Percentiles rank a stretch among this genome's conserved stretches.
Evolutionary conservation across 768 basidiomycete genomes (phyloP).

Genomic region (Mycena epipterygia): DNA sequence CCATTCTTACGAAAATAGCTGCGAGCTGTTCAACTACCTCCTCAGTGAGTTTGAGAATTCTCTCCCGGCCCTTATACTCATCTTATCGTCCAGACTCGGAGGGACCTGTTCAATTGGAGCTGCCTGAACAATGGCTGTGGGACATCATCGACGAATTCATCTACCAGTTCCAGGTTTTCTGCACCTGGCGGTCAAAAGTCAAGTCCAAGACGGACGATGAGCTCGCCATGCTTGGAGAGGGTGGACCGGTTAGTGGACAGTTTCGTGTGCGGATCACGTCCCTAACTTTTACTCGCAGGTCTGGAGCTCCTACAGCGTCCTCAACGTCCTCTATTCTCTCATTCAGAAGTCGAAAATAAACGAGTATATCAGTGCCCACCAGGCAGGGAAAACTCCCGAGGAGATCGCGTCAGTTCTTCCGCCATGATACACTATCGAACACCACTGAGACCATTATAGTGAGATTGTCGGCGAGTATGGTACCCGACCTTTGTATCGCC

Average conservation of each 20-base stretch:
- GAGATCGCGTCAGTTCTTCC: conserved; percentile 81
- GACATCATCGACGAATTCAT: conserved; percentile 98
- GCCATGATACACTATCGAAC: neutral
- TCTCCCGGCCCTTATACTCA: conserved; percentile 2
- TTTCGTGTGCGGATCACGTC: conserved; percentile 10
- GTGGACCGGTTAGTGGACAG: conserved; percentile 65
- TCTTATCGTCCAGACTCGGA: conserved; percentile 79
- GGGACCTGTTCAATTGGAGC: conserved; percentile 91
- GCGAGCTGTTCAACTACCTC: conserved; percentile 97
- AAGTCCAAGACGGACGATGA: conserved; percentile 93
- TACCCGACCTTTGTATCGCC: conserved; percentile 88
- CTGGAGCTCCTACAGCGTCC: conserved; percentile 98
- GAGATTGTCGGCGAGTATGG: conserved; percentile 95
- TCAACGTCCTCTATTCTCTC: conserved; percentile 98
- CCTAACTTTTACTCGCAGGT: conserved; percentile 61
- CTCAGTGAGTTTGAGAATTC: conserved; percentile 73
- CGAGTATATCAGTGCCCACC: conserved; percentile 89
- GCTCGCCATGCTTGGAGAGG: conserved; percentile 83
- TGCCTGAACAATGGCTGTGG: conserved; percentile 99
- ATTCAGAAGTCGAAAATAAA: conserved; percentile 98
- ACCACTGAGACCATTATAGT: conserved; percentile 52
- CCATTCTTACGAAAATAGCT: conserved; percentile 98
- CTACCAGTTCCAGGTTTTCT: conserved; percentile 98
- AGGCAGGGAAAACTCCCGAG: conserved; percentile 83
- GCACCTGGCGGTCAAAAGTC: conserved; percentile 89